Base-by-base conservation (phyloP, 208 protist genomes). In the Leishmania arabica region DNA sequence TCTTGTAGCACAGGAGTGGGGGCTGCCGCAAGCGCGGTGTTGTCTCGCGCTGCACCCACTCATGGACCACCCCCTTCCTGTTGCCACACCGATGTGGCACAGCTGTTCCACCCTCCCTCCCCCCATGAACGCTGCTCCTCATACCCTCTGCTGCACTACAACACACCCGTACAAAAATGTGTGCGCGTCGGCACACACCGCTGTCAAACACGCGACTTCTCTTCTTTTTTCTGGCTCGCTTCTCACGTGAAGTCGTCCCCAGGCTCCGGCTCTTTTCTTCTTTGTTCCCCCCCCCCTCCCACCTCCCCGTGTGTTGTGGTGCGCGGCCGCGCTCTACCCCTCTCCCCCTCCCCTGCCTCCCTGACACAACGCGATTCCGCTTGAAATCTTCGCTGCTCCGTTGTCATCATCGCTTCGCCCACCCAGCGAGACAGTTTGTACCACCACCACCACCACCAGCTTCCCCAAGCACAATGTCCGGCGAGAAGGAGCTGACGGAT, bases 401-500 rank as follows among this genome's bases (percentile, higher is more conserved):
- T 47, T 17, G 13, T 71, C 66, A 47, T 40, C 13, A 7, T 21
- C 37, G 37, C 37, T 49, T n/a, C 27, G 9, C 27, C 68, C 42
- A 47, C 37, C 9, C 68, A 53, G 1, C 37, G 21, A 51, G 19
- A 37, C 42, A 49, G 4, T 19, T 7, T 31, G 2, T 27, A 34
- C 34, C 34, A 24, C 68, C 40, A 47, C 19, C 42, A 21, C 34
- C 65, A 6, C 70, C 45, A 9, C 45, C 24, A 13, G 13, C 24
- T 40, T 24, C 47, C n/a, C 11, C 31, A 64, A 51, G 56, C 54
- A 86, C 60, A 17, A 91, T 89, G 84, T 84, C 81, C 1, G 89
- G 65, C 13, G 81, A 83, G 17, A 95, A 90, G 80, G 97, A 99
- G 64, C 79, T 98, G 56, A 91, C 82, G 27, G 92, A 97, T 56